Evolutionary conservation across 2,329 filamentous ascomycete genomes (phyloP), one percentile per base, ranked within the genome.

Genomic region (Cladosporium sp.): DNA sequence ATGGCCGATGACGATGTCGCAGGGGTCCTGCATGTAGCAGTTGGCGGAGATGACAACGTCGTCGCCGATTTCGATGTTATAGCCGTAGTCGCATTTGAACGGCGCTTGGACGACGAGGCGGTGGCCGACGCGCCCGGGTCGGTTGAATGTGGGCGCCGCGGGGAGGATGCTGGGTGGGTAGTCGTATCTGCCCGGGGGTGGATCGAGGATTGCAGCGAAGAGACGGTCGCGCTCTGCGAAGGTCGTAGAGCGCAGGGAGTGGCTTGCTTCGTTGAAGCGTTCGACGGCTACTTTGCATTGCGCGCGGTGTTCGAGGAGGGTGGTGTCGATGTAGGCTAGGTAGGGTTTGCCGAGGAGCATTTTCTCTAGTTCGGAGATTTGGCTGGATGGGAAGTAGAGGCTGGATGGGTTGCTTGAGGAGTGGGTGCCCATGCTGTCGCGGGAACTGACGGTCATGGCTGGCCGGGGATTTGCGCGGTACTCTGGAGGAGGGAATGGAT

Each of bases 21-120:
- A 86, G n/a, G 90, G 84, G 65, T 98, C 93, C 50, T 91, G 82
- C 62, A 97, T 85, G 20, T 83, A 84, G 68, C 91, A 96, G 61
- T 88, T 86, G 49, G 87, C 80, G 15, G 86, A 88, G 57, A 98
- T 86, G 49, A 84, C 80, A 2, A 94, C 88, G 56, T 93, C 84
- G 59, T 91, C 85, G 11, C 88, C 91, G 57, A 98, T 86, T 41
- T 80, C 79, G 60, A 97, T 86, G 67, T 98, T 97, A 72, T 95
- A 97, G 0, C 93, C 93, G 62, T 96, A 96, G 62, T 96, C 90
- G 66, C 92, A 96, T 40, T 78, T 84, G 67, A 98, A 97, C 0
- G 92, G 92, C 2, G 87, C 83, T 62, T 95, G 89, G 20, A 98
- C 86, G 36, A 84, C 76, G 4, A 88, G 85, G 49, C 85, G 82